Evolutionary conservation across 495 filamentous ascomycete species (phyloP), one percentile per base, ranked within the genome.

Genomic region (Penicillium chermesinum): DNA sequence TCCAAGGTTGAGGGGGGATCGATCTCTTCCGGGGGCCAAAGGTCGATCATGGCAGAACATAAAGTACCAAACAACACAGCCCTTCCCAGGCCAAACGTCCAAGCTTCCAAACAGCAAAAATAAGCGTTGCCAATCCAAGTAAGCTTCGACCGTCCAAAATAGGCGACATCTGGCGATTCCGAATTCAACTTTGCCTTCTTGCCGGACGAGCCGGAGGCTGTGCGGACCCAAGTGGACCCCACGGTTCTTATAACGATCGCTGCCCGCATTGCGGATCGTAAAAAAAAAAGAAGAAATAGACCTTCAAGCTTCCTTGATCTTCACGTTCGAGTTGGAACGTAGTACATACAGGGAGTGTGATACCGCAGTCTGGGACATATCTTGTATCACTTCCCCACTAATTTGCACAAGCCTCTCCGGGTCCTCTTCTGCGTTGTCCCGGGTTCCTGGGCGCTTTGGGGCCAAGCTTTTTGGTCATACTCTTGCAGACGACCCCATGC

Each of bases 121-220:
- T n/a, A n/a, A n/a, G n/a, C n/a, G n/a, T n/a, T n/a, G n/a, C n/a
- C n/a, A n/a, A n/a, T 30, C 25, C 25, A 4, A 4, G 10, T 30
- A 30, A 30, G 10, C 5, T 30, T 30, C 5, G 5, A 30, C n/a
- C 5, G 25, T 30, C 25, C 25, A 4, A 30, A 30, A 30, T 10
- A 30, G 25, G 25, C 25, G 25, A 30, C 10, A 30, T 10, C 10
- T 10, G 10, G 25, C 25, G 25, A 30, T 37, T 13, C 15, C 35
- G 35, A 4, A 34, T 35, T 33, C 49, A 32, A 43, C 42, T 22
- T 45, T 54, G 46, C 18, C 39, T 17, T 35, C 41, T 44, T 48
- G 46, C 65, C 67, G 67, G 54, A 15, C 19, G 34, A 54, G 50
- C 64, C 62, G 64, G 52, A 61, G 67, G 64, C 65, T 69, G 64